phyloP scores from a whole-genome alignment of 768 basidiomycete genomes.

The Strobilomyces confusus region DNA sequence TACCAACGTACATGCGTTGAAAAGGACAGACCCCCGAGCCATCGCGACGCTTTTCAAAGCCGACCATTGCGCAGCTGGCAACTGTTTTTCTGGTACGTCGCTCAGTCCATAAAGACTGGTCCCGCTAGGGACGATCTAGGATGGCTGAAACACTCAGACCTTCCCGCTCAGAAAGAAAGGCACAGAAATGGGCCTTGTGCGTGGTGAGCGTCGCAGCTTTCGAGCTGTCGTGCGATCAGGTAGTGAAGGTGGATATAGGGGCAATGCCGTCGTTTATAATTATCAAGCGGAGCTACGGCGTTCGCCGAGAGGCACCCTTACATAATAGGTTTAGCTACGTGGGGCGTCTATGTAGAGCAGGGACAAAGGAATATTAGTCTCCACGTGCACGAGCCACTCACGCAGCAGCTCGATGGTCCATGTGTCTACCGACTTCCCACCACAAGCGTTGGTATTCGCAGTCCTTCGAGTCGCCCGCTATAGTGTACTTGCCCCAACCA shows the following conservation, averaged over 20 bases:
- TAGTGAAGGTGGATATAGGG: not conserved
- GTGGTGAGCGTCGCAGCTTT: constrained; percentile 31
- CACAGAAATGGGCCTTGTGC: constrained; percentile 17
- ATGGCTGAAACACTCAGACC: constrained; percentile 29
- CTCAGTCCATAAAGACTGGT: constrained; percentile 23
- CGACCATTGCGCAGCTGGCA: constrained; percentile 8
- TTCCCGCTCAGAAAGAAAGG: constrained; percentile 28
- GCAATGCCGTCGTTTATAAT: not conserved
- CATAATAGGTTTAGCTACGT: no score
- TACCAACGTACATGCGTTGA: not conserved
- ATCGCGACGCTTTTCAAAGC: constrained; percentile 28
- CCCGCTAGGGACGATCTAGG: constrained; percentile 27
- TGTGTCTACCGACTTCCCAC: not conserved
- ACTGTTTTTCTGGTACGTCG: constrained; percentile 30
- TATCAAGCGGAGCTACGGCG: not conserved
- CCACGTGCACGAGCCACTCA: no score
- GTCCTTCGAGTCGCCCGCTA: no score
- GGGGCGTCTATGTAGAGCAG: not conserved
- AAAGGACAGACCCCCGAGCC: constrained; percentile 20
- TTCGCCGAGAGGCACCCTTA: not conserved
- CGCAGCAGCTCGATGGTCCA: not conserved
- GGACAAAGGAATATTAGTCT: no score
- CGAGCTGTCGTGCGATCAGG: constrained; percentile 20
- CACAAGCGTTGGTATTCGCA: not conserved
- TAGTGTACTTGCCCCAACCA: no score